These are phyloP conservation scores for Quercus ilex DNA, from an alignment of 306 rosid genomes.

Conservation along the genomic window DNA sequence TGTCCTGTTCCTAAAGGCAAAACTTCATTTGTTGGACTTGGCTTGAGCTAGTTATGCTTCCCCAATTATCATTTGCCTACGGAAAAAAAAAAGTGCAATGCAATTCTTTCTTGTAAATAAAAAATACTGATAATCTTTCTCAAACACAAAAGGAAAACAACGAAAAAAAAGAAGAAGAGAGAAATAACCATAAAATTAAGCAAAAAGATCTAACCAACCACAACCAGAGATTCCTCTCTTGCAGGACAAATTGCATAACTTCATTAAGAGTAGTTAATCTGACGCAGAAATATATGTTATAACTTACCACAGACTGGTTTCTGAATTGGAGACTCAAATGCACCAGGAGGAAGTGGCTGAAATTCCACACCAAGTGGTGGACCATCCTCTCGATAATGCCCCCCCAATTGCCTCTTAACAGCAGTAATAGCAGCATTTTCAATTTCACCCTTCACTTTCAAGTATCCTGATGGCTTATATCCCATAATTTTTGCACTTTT, in stretches of 20 bases:
- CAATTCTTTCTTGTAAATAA: background rate
- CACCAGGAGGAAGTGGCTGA: slow-evolving; percentile 90
- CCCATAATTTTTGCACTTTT: slow-evolving; percentile 45
- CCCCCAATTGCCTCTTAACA: slow-evolving; percentile 91
- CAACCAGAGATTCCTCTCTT: background rate
- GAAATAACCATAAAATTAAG: background rate
- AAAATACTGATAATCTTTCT: background rate
- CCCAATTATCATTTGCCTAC: slow-evolving; percentile 3
- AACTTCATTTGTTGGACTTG: background rate
- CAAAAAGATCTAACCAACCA: background rate
- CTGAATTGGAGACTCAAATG: slow-evolving; percentile 64
- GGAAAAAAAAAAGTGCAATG: background rate
- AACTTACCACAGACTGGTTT: slow-evolving; percentile 65
- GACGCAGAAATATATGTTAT: background rate
- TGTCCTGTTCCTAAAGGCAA: slow-evolving; percentile 3
- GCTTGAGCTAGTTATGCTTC: slow-evolving; percentile 6
- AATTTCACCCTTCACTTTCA: slow-evolving; percentile 92
- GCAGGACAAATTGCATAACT: slow-evolving; percentile 12
- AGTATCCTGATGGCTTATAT: slow-evolving; percentile 89
- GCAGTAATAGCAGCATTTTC: slow-evolving; percentile 98
- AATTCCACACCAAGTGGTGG: slow-evolving; percentile 84
- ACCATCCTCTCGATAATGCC: slow-evolving; percentile 73
- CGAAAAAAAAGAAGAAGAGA: background rate
- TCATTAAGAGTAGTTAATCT: background rate
- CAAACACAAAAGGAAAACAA: background rate